These are phyloP conservation scores for Colletotrichum sp. DNA, from an alignment of 2,329 filamentous ascomycete genomes.

Conservation along the genomic window DNA sequence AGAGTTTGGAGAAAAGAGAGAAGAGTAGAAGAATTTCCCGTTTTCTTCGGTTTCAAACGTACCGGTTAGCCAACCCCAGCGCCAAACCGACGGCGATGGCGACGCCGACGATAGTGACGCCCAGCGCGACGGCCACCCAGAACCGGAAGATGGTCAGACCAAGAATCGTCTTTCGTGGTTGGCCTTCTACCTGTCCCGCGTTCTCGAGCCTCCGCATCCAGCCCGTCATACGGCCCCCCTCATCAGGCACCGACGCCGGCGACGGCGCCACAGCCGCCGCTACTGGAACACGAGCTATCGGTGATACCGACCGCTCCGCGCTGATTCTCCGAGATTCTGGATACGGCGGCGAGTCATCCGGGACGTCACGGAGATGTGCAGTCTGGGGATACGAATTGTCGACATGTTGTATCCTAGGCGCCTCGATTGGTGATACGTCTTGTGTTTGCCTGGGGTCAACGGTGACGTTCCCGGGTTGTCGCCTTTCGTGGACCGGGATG, in stretches of 20 bases:
- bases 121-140: constrained; percentile 17
- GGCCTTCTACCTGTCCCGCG: not conserved
- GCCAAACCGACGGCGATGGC: constrained; percentile 19
- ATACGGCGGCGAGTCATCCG: constrained; percentile 1
- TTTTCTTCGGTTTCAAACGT: constrained; percentile 10
- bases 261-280: not conserved
- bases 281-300: not conserved
- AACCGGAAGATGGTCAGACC: constrained; percentile 17
- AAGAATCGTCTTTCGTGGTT: constrained; percentile 11
- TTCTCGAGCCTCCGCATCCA: constrained; percentile 12
- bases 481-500: constrained; percentile 12
- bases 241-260: not conserved
- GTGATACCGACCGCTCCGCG: not conserved
- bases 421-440: not conserved
- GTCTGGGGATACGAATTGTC: constrained; percentile 8
- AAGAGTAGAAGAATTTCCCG: not conserved
- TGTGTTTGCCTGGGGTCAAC: not conserved
- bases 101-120: constrained; percentile 12
- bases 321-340: not conserved
- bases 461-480: constrained; percentile 2
- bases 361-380: not conserved
- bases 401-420: constrained; percentile 10
- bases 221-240: not conserved
- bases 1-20: not conserved
- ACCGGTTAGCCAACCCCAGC: constrained; percentile 18